Base-by-base conservation (phyloP, 2,329 filamentous ascomycete genomes). In the Trichoderma pleuroti region DNA sequence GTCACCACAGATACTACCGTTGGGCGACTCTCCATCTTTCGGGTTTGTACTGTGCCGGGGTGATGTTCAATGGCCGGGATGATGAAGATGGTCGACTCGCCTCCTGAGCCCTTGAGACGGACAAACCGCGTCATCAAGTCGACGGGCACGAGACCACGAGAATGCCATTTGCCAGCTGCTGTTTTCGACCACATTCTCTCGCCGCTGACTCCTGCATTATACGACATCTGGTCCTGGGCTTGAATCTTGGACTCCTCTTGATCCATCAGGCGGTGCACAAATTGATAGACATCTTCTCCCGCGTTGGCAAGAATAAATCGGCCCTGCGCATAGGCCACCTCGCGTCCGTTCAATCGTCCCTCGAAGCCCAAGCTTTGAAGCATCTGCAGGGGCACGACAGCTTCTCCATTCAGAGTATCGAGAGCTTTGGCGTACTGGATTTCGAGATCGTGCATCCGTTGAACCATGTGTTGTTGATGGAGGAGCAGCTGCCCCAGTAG, bases 401-500 rank as follows among this genome's bases (percentile, higher is more conserved):
- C 85, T 74, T 88, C 86, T 32, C 82, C 82, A 0, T 81, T 81
- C 2, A 89, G 80, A 0, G 83, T 77, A 72, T 88, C 86, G 28
- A 86, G 77, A 0, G 84, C 79, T 72, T 86, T 86, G 71, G 81
- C 85, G 72, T 88, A 85, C 21, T 80, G 77, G 14, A 85, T 82
- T 75, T 90, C 87, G 3, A 90, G 84, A 73, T 89, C 86, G 75
- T 88, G 87, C 79, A 86, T 83, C 52, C 87, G 86, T 8, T 78
- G 80, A 16, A 86, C 80, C 14, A 90, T 84, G 70, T 85, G 82
- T 75, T 88, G 86, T 4, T 83, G 84, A 74, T 85, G 86, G 28
- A 85, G 77, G 9, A 90, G 83, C 82, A 85, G 85, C 76, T 90
- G 87, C 12, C 88, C 88, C 4, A 90, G 78, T 21, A 90, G 78